Percentiles rank a stretch among this genome's conserved stretches.
These are phyloP conservation scores for Thinopyrum elongatum DNA, from an alignment of 176 grass and related monocot genomes.

Conservation along the genomic window DNA sequence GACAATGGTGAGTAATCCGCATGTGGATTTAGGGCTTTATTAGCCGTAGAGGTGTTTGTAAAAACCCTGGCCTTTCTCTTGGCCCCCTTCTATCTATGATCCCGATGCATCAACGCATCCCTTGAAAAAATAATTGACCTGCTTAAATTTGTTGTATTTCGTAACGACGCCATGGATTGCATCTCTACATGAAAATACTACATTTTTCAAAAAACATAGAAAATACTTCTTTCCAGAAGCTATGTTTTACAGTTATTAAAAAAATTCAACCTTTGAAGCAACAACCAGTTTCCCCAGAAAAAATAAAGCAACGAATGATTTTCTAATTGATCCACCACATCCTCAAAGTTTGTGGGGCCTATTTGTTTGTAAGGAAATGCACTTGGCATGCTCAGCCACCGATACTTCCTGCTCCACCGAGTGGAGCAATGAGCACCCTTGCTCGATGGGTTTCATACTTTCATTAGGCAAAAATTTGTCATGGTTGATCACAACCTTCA, in stretches of 20 bases:
- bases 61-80: too few species aligned
- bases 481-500: slow-evolving; percentile 50
- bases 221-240: neutral
- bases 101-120: too few species aligned
- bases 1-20: too few species aligned
- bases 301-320: too few species aligned
- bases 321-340: slow-evolving; percentile 37
- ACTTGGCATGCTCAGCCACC: slow-evolving; percentile 59
- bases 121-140: neutral
- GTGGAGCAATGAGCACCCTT: slow-evolving; percentile 31
- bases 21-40: too few species aligned
- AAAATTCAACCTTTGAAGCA: neutral
- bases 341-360: slow-evolving; percentile 83
- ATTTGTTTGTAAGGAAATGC: slow-evolving; percentile 69
- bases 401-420: slow-evolving; percentile 51
- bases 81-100: too few species aligned
- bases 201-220: neutral
- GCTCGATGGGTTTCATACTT: slow-evolving; percentile 62
- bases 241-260: neutral
- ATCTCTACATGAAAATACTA: neutral
- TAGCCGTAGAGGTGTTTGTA: too few species aligned
- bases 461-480: slow-evolving; percentile 77
- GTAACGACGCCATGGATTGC: neutral
- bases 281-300: too few species aligned
- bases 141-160: neutral